Evolutionary conservation across 192 early-diverging fungal species (phyloP).

Genomic region (Spinellus fusiger): DNA sequence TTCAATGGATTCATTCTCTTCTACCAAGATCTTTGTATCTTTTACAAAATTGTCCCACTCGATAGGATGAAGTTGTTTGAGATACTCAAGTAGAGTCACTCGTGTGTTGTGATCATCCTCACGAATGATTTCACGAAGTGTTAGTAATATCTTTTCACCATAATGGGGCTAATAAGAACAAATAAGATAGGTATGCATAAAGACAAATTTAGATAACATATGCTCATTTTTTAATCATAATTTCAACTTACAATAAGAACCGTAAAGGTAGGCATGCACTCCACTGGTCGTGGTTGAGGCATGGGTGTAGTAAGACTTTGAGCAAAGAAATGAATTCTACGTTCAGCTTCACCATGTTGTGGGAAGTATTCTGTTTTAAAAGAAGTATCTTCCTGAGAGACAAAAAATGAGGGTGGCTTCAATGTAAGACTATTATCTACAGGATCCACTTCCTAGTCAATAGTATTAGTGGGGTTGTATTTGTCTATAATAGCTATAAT

Average conservation of each 20-base stretch:
- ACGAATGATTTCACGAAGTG: conserved; percentile 77
- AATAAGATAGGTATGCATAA: neutral
- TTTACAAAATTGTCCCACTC: conserved; percentile 92
- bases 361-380: conserved; percentile 70
- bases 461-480: neutral
- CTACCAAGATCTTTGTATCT: conserved; percentile 74
- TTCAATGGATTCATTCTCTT: conserved; percentile 40
- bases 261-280: conserved; percentile 82
- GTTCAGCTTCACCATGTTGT: conserved; percentile 71
- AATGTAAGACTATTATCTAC: conserved; percentile 57
- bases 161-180: conserved; percentile 56
- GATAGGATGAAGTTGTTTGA: conserved; percentile 69
- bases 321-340: conserved; percentile 81
- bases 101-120: conserved; percentile 77
- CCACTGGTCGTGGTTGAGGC: conserved; percentile 71
- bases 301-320: conserved; percentile 78
- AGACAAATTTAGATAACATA: neutral
- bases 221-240: neutral
- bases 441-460: conserved; percentile 26
- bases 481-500: neutral
- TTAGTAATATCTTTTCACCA: conserved; percentile 78
- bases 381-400: conserved; percentile 67
- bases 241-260: conserved; percentile 52
- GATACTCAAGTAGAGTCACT: conserved; percentile 75
- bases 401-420: conserved; percentile 72